Evolutionary conservation across 2,329 filamentous ascomycete species (phyloP).

Genomic region (Podosphaera aphanis): DNA sequence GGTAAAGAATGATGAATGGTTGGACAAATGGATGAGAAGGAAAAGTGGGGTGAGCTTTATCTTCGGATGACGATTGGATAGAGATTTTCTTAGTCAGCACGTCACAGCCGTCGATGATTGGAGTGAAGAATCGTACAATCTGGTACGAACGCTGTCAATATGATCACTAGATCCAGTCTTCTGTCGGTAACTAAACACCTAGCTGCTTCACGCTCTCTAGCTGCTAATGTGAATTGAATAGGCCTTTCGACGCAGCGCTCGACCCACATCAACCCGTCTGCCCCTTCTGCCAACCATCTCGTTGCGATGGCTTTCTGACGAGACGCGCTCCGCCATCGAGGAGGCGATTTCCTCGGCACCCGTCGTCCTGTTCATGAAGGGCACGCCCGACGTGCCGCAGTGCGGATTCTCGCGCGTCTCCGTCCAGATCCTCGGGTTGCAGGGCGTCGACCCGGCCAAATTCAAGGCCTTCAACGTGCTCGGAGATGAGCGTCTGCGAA

Average conservation of each 20-base stretch:
- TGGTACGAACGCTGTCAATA: neutral
- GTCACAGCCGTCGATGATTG: no score
- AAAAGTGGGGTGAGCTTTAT: no score
- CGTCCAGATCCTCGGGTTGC: slow-evolving; percentile 83
- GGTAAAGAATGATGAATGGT: no score
- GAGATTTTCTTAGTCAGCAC: neutral
- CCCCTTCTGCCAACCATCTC: slow-evolving; percentile 7
- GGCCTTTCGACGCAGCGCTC: neutral
- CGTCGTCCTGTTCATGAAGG: slow-evolving; percentile 98
- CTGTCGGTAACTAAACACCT: neutral
- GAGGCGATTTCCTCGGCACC: slow-evolving; percentile 70
- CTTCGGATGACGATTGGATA: no score
- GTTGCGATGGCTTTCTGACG: slow-evolving; percentile 49
- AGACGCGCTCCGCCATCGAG: slow-evolving; percentile 66
- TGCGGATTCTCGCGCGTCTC: slow-evolving; percentile 89
- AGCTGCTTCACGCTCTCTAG: neutral
- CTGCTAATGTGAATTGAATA: neutral
- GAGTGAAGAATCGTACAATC: no score
- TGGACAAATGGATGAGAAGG: no score
- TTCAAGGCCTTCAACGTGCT: slow-evolving; percentile 97
- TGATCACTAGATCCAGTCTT: neutral
- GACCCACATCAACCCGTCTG: slow-evolving; percentile 10
- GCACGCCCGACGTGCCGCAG: slow-evolving; percentile 83
- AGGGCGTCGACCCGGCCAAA: slow-evolving; percentile 85
- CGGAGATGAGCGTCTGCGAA: slow-evolving; percentile 67